Evolutionary conservation across 495 filamentous ascomycete genomes (phyloP).

Genomic region (Amniculicola lignicola): DNA sequence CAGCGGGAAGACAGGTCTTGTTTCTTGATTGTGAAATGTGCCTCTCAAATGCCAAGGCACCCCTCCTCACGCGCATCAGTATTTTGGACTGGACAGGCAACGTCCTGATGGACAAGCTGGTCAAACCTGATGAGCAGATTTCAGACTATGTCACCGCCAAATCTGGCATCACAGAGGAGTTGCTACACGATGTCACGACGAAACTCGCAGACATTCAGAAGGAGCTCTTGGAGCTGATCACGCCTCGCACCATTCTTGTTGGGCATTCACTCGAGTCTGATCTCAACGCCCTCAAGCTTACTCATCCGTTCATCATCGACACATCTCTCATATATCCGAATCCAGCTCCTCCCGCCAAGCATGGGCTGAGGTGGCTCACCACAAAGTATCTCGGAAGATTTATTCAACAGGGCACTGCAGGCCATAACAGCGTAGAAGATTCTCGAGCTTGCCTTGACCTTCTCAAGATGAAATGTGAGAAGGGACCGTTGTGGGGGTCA

Average conservation of each 20-base stretch:
- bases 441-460: slow-evolving; percentile 86
- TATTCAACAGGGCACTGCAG: slow-evolving; percentile 73
- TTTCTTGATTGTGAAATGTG: slow-evolving; percentile 98
- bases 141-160: slow-evolving; percentile 75
- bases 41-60: slow-evolving; percentile 67
- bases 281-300: slow-evolving; percentile 73
- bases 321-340: slow-evolving; percentile 84
- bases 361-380: slow-evolving; percentile 76
- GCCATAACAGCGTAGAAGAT: slow-evolving; percentile 92
- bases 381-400: slow-evolving; percentile 76
- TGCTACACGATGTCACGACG: slow-evolving; percentile 76
- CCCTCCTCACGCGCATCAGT: slow-evolving; percentile 83
- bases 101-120: slow-evolving; percentile 79
- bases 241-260: slow-evolving; percentile 72
- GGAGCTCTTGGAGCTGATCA: slow-evolving; percentile 67
- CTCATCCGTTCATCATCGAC: slow-evolving; percentile 91
- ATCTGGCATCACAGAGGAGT: slow-evolving; percentile 85
- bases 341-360: slow-evolving; percentile 67
- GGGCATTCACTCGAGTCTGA: slow-evolving; percentile 94
- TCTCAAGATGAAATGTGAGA: slow-evolving; percentile 91
- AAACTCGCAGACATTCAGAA: slow-evolving; percentile 79
- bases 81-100: slow-evolving; percentile 81
- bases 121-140: slow-evolving; percentile 82
- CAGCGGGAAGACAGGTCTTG: slow-evolving; percentile 75
- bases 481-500: slow-evolving; percentile 77